phyloP scores from a whole-genome alignment of 1,284 basidiomycete species.

The Anthracocystis panici-leucophaei region DNA sequence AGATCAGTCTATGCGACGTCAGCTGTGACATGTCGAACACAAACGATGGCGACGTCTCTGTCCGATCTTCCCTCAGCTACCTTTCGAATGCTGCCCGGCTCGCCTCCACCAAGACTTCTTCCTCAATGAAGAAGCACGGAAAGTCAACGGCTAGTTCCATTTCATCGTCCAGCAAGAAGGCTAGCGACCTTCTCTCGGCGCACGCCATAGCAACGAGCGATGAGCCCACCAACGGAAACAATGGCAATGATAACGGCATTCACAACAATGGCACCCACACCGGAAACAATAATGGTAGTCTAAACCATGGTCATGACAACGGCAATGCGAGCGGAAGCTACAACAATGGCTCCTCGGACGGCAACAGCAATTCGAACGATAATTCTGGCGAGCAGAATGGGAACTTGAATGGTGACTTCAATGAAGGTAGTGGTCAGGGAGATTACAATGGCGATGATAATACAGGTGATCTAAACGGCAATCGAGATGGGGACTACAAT shows the following conservation, averaged over 20 bases:
- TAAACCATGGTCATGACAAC: constrained; percentile 2
- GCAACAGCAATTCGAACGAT: constrained; percentile 18
- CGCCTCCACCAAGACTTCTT: background rate
- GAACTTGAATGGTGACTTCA: constrained; percentile 17
- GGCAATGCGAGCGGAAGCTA: constrained; percentile 4
- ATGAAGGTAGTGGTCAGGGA: constrained; percentile 16
- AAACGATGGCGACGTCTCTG: background rate
- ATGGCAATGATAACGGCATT: constrained; percentile 2
- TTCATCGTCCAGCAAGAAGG: background rate
- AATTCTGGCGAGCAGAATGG: constrained; percentile 14
- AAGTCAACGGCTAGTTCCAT: background rate
- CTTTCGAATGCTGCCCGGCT: constrained; percentile 6
- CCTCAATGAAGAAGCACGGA: no score
- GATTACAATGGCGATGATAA: constrained; percentile 8
- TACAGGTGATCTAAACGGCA: constrained; percentile 1
- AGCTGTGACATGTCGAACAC: constrained; percentile 9
- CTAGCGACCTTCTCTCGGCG: constrained; percentile 1
- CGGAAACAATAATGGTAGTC: constrained; percentile 15
- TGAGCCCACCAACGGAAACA: background rate
- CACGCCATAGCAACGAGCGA: background rate
- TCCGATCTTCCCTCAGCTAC: constrained; percentile 10
- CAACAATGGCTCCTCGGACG: constrained; percentile 9
- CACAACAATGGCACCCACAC: background rate
- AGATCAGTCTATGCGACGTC: constrained; percentile 3
- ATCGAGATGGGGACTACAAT: background rate